These are phyloP conservation scores for Candida railenensis DNA, from an alignment of 805 yeast species.

Conservation along the genomic window DNA sequence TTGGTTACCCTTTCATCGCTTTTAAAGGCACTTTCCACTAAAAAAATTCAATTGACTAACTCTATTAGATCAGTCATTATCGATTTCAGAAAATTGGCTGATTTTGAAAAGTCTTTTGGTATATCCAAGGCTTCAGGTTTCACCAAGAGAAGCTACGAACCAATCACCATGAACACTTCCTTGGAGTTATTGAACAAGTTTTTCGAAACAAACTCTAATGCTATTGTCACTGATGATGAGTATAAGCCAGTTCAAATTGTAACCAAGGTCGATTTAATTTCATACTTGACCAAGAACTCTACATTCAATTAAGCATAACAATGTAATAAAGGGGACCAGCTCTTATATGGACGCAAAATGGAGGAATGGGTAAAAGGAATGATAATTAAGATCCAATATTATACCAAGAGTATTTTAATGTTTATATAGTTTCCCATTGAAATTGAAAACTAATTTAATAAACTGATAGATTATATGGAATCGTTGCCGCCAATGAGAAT, in stretches of 20 bases:
- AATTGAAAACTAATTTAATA: too few species aligned
- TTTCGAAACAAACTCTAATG: slow-evolving; percentile 83
- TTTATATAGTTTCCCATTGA: too few species aligned
- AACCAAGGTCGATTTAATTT: slow-evolving; percentile 80
- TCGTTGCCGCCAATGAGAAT: too few species aligned
- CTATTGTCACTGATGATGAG: slow-evolving; percentile 72
- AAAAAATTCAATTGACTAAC: slow-evolving; percentile 54
- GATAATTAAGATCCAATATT: too few species aligned
- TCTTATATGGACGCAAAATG: too few species aligned
- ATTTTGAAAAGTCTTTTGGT: slow-evolving; percentile 61
- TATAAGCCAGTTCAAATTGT: slow-evolving; percentile 78
- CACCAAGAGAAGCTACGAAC: slow-evolving; percentile 64
- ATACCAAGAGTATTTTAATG: too few species aligned
- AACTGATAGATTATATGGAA: too few species aligned
- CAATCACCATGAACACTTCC: slow-evolving; percentile 64
- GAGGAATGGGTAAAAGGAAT: too few species aligned
- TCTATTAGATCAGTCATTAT: slow-evolving; percentile 60
- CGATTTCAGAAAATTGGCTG: slow-evolving; percentile 72
- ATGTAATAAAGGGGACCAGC: too few species aligned
- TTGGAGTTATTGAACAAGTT: slow-evolving; percentile 69
- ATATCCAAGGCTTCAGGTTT: slow-evolving; percentile 55
- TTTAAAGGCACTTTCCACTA: slow-evolving; percentile 63
- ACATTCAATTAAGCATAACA: slow-evolving; percentile 1
- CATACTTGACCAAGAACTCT: slow-evolving; percentile 43
- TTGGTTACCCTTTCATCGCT: slow-evolving; percentile 73